A percentile compares a stretch with the other conserved stretches of the same genome.
Conservation (phyloP, 148 eudicot species). For the Chenopodium formosanum region DNA sequence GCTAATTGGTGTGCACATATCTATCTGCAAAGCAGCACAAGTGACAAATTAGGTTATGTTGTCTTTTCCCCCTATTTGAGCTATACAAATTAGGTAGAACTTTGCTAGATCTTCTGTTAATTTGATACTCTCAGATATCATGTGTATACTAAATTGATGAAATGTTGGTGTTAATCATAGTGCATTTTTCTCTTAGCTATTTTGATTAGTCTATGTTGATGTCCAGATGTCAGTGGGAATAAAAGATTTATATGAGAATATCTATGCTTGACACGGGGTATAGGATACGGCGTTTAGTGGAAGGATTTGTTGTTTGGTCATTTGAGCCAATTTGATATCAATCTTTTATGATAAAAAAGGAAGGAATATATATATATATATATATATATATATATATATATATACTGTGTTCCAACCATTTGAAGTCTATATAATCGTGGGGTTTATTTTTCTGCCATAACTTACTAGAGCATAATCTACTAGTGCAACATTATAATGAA, state of each 20-base stretch:
- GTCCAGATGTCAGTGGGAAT: background rate
- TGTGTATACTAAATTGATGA: background rate
- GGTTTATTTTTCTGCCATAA: too few relatives aligned
- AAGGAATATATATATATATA: too few relatives aligned
- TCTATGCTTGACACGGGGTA: background rate
- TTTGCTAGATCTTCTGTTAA: background rate
- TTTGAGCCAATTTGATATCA: background rate
- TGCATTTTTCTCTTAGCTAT: background rate
- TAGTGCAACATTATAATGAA: too few relatives aligned
- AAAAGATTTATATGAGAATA: background rate
- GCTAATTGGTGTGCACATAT: too few relatives aligned
- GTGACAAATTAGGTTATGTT: background rate
- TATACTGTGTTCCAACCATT: too few relatives aligned
- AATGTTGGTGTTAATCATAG: background rate
- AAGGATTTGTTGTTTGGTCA: background rate
- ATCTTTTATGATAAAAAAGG: too few relatives aligned
- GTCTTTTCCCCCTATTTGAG: background rate
- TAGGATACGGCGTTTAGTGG: background rate
- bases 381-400: too few relatives aligned
- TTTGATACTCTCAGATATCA: background rate
- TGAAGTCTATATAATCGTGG: too few relatives aligned
- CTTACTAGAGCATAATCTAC: too few relatives aligned
- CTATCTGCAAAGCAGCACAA: background rate
- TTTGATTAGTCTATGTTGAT: background rate
- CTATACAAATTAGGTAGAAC: background rate